phyloP scores from a whole-genome alignment of 176 grass and related monocot species.

The Avena eriantha region DNA sequence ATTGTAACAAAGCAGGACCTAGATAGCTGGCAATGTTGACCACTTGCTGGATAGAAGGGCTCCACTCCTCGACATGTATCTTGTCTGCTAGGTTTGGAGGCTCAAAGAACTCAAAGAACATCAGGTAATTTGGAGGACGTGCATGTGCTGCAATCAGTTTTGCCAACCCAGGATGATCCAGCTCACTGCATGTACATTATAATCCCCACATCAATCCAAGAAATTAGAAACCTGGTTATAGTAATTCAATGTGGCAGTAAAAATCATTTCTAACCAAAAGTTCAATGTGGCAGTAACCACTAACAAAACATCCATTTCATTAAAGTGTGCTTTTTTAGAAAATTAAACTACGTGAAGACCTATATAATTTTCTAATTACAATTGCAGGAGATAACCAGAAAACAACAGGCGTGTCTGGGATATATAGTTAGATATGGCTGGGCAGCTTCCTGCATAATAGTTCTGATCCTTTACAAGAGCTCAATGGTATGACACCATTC shows the following conservation, averaged over 20 bases:
- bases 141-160: conserved; percentile 85
- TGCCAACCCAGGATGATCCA: conserved; percentile 81
- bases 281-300: neutral
- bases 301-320: neutral
- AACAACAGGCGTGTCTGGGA: neutral
- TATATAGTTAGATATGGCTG: neutral
- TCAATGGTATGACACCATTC: neutral
- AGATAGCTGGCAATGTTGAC: conserved; percentile 75
- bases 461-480: neutral
- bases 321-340: neutral
- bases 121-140: conserved; percentile 80
- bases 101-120: conserved; percentile 92
- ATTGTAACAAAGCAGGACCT: conserved; percentile 50
- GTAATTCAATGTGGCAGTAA: neutral
- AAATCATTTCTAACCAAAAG: neutral
- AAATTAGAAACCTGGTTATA: neutral
- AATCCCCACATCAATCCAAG: conserved; percentile 8
- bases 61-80: conserved; percentile 88
- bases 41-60: conserved; percentile 63
- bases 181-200: conserved; percentile 54
- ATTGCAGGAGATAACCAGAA: neutral
- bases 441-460: neutral
- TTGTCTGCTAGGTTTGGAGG: conserved; percentile 86
- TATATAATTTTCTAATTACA: neutral
- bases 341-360: neutral